Evolutionary conservation across 2,329 filamentous ascomycete species (phyloP), one percentile per base, ranked within the genome.

Genomic region (Beauveria rudraprayagi): DNA sequence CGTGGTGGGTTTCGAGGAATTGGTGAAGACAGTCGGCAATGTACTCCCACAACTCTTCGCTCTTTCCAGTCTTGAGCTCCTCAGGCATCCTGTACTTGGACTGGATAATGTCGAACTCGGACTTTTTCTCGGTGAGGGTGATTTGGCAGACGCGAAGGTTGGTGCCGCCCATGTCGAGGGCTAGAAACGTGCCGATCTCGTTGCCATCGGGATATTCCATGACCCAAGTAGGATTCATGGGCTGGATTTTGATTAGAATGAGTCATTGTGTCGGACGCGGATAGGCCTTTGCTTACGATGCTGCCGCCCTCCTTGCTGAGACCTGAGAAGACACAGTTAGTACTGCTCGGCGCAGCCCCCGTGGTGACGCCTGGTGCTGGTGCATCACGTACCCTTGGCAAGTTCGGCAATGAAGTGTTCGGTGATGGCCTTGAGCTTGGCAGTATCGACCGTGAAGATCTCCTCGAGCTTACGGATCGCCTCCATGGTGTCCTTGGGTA

Each of bases 161-260:
- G 70, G 93, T 97, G 68, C 93, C 93, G 62, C 93, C 93, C 89
- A 97, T 95, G 72, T 97, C 93, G 47, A 97, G 81, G 60, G 93
- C 92, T 44, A 97, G 80, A 73, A 87, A 96, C 16, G 88, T 94
- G 63, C 93, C 93, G 9, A 86, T 90, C 75, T 97, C 93, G 66
- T 92, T 76, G 66, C 93, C 93, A 71, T 88, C 89, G 24, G 93
- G 93, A 74, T 91, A 91, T 52, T 84, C 84, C 86, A 96, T 92
- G 65, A 95, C 92, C 93, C 93, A 97, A 61, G 92, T 96, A 62
- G 93, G 90, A 77, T 97, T 97, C 93, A 97, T 97, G 63, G 93
- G 92, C 91, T 96, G 53, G 7, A 34, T 6, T 22, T 10, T n/a
- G 11, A 50, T 72, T 63, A 70, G 71, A 62, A 58, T 8, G 17